Base-by-base conservation (phyloP, 495 filamentous ascomycete species). In the Aspergillus egyptiacus region DNA sequence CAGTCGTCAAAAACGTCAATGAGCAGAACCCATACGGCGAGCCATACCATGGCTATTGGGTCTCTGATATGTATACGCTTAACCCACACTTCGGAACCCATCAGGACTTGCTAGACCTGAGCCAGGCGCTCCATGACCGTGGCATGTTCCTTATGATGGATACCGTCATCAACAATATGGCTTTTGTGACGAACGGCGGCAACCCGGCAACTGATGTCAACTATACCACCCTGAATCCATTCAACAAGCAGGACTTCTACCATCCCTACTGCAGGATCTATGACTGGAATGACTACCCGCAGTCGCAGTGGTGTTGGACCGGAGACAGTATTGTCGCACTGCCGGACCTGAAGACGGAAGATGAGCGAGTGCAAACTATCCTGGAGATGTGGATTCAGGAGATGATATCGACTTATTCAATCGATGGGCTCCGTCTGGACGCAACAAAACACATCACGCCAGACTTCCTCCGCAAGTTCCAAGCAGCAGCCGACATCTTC, bases 351-450 rank as follows among this genome's bases (percentile, higher is more conserved):
- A 77, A 76, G 25, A 90, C 85, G 7, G 79, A 86, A 42, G 74
- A 80, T 56, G 31, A 68, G 0, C 61, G 69, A 44, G 78, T 91
- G 1, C 72, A 75, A 15, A 60, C 53, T 10, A 72, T 79, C 14
- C 68, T 81, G 11, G 72, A 81, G 24, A 60, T 67, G 10, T 93
- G 87, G 87, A 76, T 87, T 46, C 62, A 63, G 5, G 61, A 75
- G 6, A 67, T 86, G 1, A 78, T 89, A 8, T 58, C 69, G 1
- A 82, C 79, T 14, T 93, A 89, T 61, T 74, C 71, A 19, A 82
- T 93, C 52, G 88, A 94, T 57, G 87, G 85, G 0, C 70, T 94
- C 22, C 80, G 88, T 30, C 72, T 91, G 25, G 88, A 91, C 56
- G 86, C 83, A 10, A 82, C 78, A 14, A 87, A 86, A 57, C 81